Evolutionary conservation across 106 monocot species (phyloP), one percentile per base, ranked within the genome.

Genomic region (Hemerocallis citrina): DNA sequence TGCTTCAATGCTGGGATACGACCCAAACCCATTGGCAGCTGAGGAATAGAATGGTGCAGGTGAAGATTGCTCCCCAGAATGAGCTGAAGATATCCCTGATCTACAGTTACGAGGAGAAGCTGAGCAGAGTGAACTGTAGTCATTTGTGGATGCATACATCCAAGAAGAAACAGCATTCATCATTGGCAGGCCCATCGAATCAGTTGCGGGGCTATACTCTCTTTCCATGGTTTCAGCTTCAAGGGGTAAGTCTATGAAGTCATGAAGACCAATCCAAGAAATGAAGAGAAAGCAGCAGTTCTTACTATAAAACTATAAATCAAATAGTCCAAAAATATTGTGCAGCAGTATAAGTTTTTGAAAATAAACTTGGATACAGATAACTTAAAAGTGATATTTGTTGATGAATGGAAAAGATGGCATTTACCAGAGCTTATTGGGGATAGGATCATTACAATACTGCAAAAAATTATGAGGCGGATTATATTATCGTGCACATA

Each of bases 231-330:
- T 71, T 55, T 90, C 95, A 3, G 86, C 86, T 60, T 96, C 95
- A 29, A 90, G 70, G 14, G 95, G 90, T 32, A 96, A 69, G 60
- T 96, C 95, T n/a, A n/a, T n/a, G n/a, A n/a, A n/a, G n/a, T n/a
- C n/a, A n/a, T 68, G 86, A 64, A 34, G 90, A 87, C 95, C 91
- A 51, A n/a, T 40, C 4, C 1, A 60, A 2, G 10, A 25, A 41
- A 20, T 6, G 39, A 0, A n/a, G 39, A 38, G 39, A 12, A 36
- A 11, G 13, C n/a, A 43, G 8, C 2, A 23, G n/a, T n/a, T n/a
- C n/a, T n/a, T n/a, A n/a, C n/a, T n/a, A n/a, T n/a, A n/a, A n/a
- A n/a, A n/a, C n/a, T n/a, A n/a, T n/a, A n/a, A n/a, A n/a, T n/a
- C n/a, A n/a, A n/a, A n/a, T n/a, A n/a, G n/a, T n/a, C n/a, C n/a